Base-by-base conservation (phyloP, 2,329 filamentous ascomycete genomes). In the Orbilia quercus region DNA sequence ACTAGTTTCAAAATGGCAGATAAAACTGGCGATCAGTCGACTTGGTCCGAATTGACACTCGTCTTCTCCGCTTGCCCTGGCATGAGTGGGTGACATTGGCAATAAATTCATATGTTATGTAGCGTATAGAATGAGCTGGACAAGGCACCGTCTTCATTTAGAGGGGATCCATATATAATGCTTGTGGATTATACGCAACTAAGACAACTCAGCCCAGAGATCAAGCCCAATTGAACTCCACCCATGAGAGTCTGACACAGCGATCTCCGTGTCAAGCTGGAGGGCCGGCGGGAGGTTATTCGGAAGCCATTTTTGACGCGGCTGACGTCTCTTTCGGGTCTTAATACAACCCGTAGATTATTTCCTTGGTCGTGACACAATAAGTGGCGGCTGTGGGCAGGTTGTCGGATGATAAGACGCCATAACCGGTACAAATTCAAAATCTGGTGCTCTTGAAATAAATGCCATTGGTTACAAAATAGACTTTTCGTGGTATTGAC, bases 331-430 rank as follows among this genome's bases (percentile, higher is more conserved):
- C 4, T 31, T 31, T 31, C 28, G 28, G 9, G n/a, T n/a, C n/a
- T n/a, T n/a, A n/a, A n/a, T n/a, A n/a, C n/a, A n/a, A n/a, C n/a
- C n/a, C n/a, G n/a, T n/a, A n/a, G n/a, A n/a, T n/a, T n/a, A n/a
- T n/a, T n/a, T n/a, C n/a, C n/a, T n/a, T n/a, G n/a, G n/a, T n/a
- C n/a, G 36, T 45, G 42, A n/a, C 16, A 20, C 42, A 50, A 14
- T 9, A 31, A 31, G 4, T 63, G 36, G 59, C 59, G 47, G 59
- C 47, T 63, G 59, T 45, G 31, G 38, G n/a, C 36, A n/a, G 59
- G 34, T 28, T 7, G 23, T 50, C 40, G n/a, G 45, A 25, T 45
- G 18, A 14, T 20, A 42, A 53, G 42, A 44, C 59, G 59, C 59
- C 47, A 45, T 34, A 3, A 11, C 14, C 36, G 20, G 18, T 22